Conservation (phyloP, 1,284 basidiomycete species). For the Phylloboletellus chloephorus region DNA sequence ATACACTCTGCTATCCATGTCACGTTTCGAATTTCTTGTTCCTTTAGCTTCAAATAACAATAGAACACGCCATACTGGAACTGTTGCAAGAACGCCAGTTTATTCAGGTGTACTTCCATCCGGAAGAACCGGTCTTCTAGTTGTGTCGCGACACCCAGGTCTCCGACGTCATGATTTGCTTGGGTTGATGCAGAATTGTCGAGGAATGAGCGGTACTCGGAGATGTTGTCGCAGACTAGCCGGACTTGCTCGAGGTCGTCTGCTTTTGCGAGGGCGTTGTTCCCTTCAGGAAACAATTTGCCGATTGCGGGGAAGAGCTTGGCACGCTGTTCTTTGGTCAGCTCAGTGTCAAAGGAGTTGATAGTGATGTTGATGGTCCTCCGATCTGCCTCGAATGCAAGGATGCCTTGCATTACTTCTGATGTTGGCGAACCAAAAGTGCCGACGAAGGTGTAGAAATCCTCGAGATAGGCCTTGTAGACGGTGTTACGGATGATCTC, state of each 20-base stretch:
- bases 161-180: constrained; percentile 41
- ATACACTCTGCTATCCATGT: constrained; percentile 99
- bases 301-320: constrained; percentile 94
- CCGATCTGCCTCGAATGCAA: constrained; percentile 95
- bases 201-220: constrained; percentile 92
- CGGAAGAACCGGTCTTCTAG: constrained; percentile 97
- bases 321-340: constrained; percentile 95
- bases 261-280: constrained; percentile 89
- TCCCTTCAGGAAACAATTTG: constrained; percentile 91
- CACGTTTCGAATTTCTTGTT: constrained; percentile 96
- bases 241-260: constrained; percentile 96
- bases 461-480: constrained; percentile 98
- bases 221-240: constrained; percentile 79
- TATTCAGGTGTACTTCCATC: constrained; percentile 91
- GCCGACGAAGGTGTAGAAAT: constrained; percentile 85
- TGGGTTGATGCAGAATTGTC: constrained; percentile 45
- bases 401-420: constrained; percentile 85
- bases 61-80: constrained; percentile 94
- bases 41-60: constrained; percentile 94
- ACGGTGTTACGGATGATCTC: constrained; percentile 99
- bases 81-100: constrained; percentile 90
- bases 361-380: constrained; percentile 98
- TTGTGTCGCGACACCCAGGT: constrained; percentile 55
- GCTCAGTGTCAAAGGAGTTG: constrained; percentile 96
- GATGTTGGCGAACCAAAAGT: constrained; percentile 80